A percentile compares a stretch with the other conserved stretches of the same genome.
These are phyloP conservation scores for Xylaria sp. DNA, from an alignment of 2,329 filamentous ascomycete species.

Conservation along the genomic window DNA sequence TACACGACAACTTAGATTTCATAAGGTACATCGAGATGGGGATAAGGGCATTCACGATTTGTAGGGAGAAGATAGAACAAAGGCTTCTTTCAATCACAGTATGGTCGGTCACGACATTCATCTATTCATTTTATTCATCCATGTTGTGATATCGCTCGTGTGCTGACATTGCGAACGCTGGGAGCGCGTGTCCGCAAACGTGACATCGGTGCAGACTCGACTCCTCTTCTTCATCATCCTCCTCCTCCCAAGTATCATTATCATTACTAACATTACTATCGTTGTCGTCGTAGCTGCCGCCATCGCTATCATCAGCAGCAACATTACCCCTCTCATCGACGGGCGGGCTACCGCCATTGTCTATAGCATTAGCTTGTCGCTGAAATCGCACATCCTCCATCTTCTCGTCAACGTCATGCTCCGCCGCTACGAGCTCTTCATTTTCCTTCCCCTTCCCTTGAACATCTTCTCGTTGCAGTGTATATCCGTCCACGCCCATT, in stretches of 20 bases:
- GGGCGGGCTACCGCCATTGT: constrained; percentile 4
- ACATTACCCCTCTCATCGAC: constrained; percentile 18
- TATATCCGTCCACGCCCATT: background rate
- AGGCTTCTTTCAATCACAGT: background rate
- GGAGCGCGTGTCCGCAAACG: constrained; percentile 64
- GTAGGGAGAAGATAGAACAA: background rate
- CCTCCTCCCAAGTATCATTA: constrained; percentile 44
- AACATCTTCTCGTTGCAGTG: background rate
- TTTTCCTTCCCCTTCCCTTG: background rate
- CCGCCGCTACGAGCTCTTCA: background rate
- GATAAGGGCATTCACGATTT: constrained; percentile 2
- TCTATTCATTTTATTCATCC: constrained; percentile 42
- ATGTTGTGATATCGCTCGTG: constrained; percentile 64
- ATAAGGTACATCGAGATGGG: background rate
- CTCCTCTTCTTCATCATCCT: constrained; percentile 49
- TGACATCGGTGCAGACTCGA: constrained; percentile 55
- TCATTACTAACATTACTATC: constrained; percentile 18
- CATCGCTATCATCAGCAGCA: background rate
- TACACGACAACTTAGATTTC: background rate
- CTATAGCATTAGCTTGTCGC: background rate
- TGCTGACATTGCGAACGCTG: constrained; percentile 67
- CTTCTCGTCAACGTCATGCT: background rate
- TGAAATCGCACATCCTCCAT: background rate
- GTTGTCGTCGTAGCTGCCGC: constrained; percentile 16
- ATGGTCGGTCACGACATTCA: background rate